Base-by-base conservation (phyloP, 176 grass and related monocot species). In the barley (Hordeum vulgare) region DNA sequence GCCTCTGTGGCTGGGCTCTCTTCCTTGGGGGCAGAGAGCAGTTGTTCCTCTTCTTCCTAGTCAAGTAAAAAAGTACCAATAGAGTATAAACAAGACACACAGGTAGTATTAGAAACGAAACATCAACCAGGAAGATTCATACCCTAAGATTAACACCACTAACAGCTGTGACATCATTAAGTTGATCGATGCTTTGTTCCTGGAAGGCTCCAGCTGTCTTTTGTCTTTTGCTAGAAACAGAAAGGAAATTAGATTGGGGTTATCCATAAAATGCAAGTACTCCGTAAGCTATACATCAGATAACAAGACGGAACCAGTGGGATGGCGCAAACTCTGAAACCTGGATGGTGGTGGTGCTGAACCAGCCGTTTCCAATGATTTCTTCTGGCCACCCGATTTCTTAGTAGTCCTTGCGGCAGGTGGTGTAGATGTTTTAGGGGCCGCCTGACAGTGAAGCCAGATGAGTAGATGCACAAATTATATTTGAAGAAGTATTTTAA, bases 81-180 rank as follows among this genome's bases (percentile, higher is more conserved):
- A 28, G 13, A 90, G 49, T 83, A 61, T 37, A 75, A 83, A 59
- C 4, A 74, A 8, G 17, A 18, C 10, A 20, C 26, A 44, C 5
- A 29, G 35, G 77, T 58, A 58, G 13, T 45, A 63, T 72, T 45
- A 65, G 20, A 76, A 68, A 86, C 13, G 49, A 79, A 80, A 59
- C 21, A 29, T 69, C 61, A 42, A 31, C 28, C 18, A 79, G 37
- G n/a, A 58, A 85, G 54, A 86, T 49, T 1, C 68, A 12, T 96
- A 99, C 96, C 89, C 89, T 99, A 66, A 99, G 81, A 84, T 99
- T 96, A 84, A 96, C 96, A 68, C 96, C 96, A 74, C 96, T 99
- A 82, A 96, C 96, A 84, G 91, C 96, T 12, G 96, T 99, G 29
- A 99, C 96, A 91, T 99, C 96, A 85, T 99, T 98, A 83, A 99